Conservation (phyloP, 495 filamentous ascomycete genomes). For the Podospora bellae-mahoneyi region DNA sequence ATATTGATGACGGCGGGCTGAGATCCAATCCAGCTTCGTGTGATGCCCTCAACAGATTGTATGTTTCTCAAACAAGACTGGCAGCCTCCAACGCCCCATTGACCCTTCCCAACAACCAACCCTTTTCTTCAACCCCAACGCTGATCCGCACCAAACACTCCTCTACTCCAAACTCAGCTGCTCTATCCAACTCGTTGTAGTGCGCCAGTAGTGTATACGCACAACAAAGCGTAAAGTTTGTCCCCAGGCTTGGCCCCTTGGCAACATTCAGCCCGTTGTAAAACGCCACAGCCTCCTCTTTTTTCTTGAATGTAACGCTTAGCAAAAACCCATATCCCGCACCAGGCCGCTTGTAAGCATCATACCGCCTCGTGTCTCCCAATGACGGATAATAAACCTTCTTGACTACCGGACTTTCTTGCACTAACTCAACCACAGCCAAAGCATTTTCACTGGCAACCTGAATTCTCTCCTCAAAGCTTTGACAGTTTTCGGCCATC, state of each 20-base stretch:
- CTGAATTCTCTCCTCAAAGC: slow-evolving; percentile 17
- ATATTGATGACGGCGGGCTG: background rate
- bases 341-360: slow-evolving; percentile 3
- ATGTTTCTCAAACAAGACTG: background rate
- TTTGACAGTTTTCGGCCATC: slow-evolving; percentile 27
- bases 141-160: slow-evolving; percentile 34
- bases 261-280: slow-evolving; percentile 27
- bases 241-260: slow-evolving; percentile 34
- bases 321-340: slow-evolving; percentile 27
- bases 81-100: slow-evolving; percentile 13
- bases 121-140: slow-evolving; percentile 28
- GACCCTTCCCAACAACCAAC: slow-evolving; percentile 25
- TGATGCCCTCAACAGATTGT: background rate
- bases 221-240: slow-evolving; percentile 32
- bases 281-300: slow-evolving; percentile 20
- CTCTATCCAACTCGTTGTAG: slow-evolving; percentile 28
- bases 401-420: slow-evolving; percentile 4
- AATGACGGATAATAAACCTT: slow-evolving; percentile 29
- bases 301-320: slow-evolving; percentile 20
- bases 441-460: slow-evolving; percentile 20
- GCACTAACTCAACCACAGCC: slow-evolving; percentile 11
- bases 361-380: slow-evolving; percentile 20
- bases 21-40: background rate
- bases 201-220: slow-evolving; percentile 31
- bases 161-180: slow-evolving; percentile 28